Evolutionary conservation across 257 asterid genomes (phyloP), one percentile per base, ranked within the genome.

Genomic region (Plantago major): DNA sequence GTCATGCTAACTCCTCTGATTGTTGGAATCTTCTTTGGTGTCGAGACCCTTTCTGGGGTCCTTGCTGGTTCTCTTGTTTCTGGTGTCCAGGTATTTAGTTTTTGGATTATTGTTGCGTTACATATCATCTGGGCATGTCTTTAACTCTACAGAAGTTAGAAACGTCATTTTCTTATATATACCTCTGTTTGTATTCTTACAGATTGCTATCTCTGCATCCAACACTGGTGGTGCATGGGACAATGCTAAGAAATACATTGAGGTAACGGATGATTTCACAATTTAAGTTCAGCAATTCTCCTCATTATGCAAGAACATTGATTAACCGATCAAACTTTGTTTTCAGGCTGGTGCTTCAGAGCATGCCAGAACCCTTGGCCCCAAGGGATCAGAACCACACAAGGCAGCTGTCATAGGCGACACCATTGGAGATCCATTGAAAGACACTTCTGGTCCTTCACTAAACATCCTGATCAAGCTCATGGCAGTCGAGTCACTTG

Each of bases 11-110:
- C 94, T 3, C 96, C 96, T 52, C 77, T 88, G 61, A 81, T 88
- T 9, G 96, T 88, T 8, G 94, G 94, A 30, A 85, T 77, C 55
- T 78, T 88, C 46, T 88, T 88, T 28, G 96, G 96, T 13, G 94
- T 88, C 10, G 96, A 88, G 82, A 85, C 94, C 63, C 89, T 85
- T 58, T 82, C 96, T 3, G 96, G 96, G 0, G 82, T 85, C 56
- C 94, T 88, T 61, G 96, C 96, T 6, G 96, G 96, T 55, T 75
- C 96, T 63, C 94, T 88, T 46, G 91, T 88, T 57, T 88, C 96
- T 30, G 96, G 96, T 60, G 96, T 88, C 55, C 96, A 87, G 96
- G 94, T 84, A 74, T 73, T 3, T 30, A 30, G 37, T 30, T 30
- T 5, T 30, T 5, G 37, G 37, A 3, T 30, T 30, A 30, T 30